Conservation (phyloP, 257 asterid genomes). For the Penstemon barbatus region DNA sequence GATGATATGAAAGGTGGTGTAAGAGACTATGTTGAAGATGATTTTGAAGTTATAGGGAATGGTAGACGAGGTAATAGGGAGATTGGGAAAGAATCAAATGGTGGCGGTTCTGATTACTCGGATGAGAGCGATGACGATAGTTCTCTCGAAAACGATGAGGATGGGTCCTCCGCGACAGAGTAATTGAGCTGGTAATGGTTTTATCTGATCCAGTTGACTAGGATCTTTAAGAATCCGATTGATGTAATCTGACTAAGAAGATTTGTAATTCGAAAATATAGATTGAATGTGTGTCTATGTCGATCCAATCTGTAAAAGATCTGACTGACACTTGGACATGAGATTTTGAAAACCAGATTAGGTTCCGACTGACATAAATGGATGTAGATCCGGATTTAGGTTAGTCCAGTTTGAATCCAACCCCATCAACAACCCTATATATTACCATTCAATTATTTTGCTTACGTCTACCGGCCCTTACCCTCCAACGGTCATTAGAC, state of each 20-base stretch:
- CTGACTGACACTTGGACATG: too few relatives aligned
- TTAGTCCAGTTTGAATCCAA: too few relatives aligned
- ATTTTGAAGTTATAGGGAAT: slow-evolving; percentile 21
- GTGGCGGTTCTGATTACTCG: slow-evolving; percentile 33
- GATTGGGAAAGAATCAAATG: slow-evolving; percentile 32
- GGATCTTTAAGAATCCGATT: too few relatives aligned
- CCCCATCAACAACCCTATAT: too few relatives aligned
- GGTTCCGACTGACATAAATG: too few relatives aligned
- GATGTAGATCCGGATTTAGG: too few relatives aligned
- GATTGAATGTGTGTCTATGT: too few relatives aligned
- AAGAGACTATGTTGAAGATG: slow-evolving; percentile 31
- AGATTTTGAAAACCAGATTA: too few relatives aligned
- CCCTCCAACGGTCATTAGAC: not conserved
- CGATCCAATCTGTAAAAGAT: too few relatives aligned
- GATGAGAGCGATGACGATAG: slow-evolving; percentile 36
- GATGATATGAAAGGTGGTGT: slow-evolving; percentile 34
- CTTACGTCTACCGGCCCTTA: not conserved
- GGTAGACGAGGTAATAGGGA: slow-evolving; percentile 18
- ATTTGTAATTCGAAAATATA: too few relatives aligned
- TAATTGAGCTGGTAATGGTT: not conserved
- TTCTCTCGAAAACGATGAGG: slow-evolving; percentile 15
- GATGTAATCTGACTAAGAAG: too few relatives aligned
- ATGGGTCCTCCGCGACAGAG: slow-evolving; percentile 21
- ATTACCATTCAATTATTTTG: not conserved
- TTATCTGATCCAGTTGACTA: too few relatives aligned